These are phyloP conservation scores for Citrus inodora DNA, from an alignment of 345 rosid genomes.

Conservation along the genomic window DNA sequence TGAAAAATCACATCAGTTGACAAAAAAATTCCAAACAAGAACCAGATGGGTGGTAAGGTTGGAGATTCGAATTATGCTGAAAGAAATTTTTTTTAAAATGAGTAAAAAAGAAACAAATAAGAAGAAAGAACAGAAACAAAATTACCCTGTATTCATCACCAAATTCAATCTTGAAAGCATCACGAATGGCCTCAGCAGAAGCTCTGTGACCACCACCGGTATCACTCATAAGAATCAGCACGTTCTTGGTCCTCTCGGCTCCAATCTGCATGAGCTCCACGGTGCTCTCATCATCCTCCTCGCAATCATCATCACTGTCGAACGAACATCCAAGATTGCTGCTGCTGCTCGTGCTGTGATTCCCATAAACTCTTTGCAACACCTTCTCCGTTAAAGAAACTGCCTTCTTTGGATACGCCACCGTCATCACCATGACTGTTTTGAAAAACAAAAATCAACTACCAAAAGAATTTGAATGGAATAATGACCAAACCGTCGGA, in stretches of 20 bases:
- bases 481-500: constrained; percentile 9
- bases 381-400: constrained; percentile 65
- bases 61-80: too few relatives aligned
- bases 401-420: constrained; percentile 50
- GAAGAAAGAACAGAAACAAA: not conserved
- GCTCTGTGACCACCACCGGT: constrained; percentile 99
- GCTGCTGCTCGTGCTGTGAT: constrained; percentile 20
- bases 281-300: constrained; percentile 55
- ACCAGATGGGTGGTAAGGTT: not conserved
- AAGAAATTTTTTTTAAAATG: too few relatives aligned
- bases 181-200: constrained; percentile 94
- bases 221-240: constrained; percentile 95
- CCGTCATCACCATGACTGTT: constrained; percentile 39
- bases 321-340: constrained; percentile 21
- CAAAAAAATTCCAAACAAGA: not conserved
- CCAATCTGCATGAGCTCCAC: constrained; percentile 88
- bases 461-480: not conserved
- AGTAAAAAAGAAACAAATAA: not conserved
- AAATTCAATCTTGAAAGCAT: constrained; percentile 68
- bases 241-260: constrained; percentile 78
- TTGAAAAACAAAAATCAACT: not conserved
- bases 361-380: constrained; percentile 56
- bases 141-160: constrained; percentile 78
- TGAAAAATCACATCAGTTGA: not conserved
- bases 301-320: constrained; percentile 52